These are phyloP conservation scores for Penicillium maclennaniae DNA, from an alignment of 495 filamentous ascomycete species.

Conservation along the genomic window DNA sequence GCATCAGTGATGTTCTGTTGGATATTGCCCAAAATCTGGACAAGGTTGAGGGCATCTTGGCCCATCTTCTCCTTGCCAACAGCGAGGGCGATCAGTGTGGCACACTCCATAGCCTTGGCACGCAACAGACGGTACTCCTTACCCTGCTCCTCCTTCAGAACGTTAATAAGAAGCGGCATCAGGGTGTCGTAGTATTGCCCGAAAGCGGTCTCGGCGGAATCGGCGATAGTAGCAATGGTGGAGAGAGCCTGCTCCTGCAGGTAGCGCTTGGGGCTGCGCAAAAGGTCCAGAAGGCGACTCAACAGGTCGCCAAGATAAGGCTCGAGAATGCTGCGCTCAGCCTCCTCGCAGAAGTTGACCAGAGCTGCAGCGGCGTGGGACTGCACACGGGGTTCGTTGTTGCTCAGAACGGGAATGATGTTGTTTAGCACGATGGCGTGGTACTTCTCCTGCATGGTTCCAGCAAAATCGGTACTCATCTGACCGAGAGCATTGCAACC, in stretches of 20 bases:
- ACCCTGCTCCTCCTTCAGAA: conserved; percentile 79
- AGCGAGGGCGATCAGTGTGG: conserved; percentile 91
- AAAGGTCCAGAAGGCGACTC: conserved; percentile 71
- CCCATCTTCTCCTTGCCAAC: conserved; percentile 93
- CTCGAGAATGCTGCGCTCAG: conserved; percentile 85
- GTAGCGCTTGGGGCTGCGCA: conserved; percentile 87
- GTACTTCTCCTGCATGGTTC: conserved; percentile 96
- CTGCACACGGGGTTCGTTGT: conserved; percentile 88
- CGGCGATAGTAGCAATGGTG: conserved; percentile 97
- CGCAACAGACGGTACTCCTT: conserved; percentile 89
- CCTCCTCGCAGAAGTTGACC: conserved; percentile 99
- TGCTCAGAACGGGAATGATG: conserved; percentile 89
- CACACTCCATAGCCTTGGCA: conserved; percentile 99
- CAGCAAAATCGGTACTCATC: conserved; percentile 99
- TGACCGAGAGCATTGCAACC: conserved; percentile 99
- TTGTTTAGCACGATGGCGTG: conserved; percentile 78
- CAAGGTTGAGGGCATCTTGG: conserved; percentile 76
- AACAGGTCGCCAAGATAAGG: conserved; percentile 91
- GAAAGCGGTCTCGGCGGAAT: conserved; percentile 94
- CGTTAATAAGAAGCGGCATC: conserved; percentile 91
- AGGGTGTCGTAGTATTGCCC: conserved; percentile 91
- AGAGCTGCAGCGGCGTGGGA: conserved; percentile 95
- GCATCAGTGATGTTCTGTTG: conserved; percentile 84
- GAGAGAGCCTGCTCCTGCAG: conserved; percentile 98
- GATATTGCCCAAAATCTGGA: conserved; percentile 80